Evolutionary conservation across 2,329 filamentous ascomycete species (phyloP).

Genomic region (Colletotrichum abscissum): DNA sequence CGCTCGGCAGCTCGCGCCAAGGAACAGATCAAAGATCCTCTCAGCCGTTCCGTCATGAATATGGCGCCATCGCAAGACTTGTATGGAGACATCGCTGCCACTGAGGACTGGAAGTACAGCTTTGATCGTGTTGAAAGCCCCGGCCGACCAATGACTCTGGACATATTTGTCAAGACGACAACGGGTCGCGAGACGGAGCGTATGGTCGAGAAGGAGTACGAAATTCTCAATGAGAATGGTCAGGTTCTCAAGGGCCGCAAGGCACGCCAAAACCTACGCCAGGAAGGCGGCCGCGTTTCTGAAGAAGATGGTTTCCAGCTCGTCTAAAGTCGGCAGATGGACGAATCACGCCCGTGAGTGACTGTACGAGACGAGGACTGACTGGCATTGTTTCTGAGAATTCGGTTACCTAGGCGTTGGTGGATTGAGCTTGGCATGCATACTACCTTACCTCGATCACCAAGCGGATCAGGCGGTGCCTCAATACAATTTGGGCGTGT

Average conservation of each 20-base stretch:
- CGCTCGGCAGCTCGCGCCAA: conserved; percentile 47
- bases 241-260: conserved; percentile 56
- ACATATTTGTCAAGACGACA: conserved; percentile 48
- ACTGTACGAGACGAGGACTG: neutral
- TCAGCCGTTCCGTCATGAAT: conserved; percentile 50
- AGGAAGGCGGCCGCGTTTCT: conserved; percentile 40
- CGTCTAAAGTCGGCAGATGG: conserved; percentile 40
- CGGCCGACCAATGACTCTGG: conserved; percentile 51
- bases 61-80: conserved; percentile 39
- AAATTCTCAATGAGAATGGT: conserved; percentile 58
- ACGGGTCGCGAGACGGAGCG: conserved; percentile 53
- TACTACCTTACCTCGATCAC: neutral
- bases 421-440: conserved; percentile 10
- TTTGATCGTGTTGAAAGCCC: conserved; percentile 55
- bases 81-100: conserved; percentile 23
- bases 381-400: neutral
- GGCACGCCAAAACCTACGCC: conserved; percentile 54
- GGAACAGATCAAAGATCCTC: conserved; percentile 49
- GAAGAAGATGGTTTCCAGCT: conserved; percentile 56
- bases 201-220: conserved; percentile 60
- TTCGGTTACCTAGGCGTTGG: conserved; percentile 10
- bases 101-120: conserved; percentile 55
- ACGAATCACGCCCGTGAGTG: neutral
- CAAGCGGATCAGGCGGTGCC: neutral
- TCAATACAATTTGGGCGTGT: neutral